Conservation (phyloP, 2,329 filamentous ascomycete genomes). For the Aspergillus tamarii region DNA sequence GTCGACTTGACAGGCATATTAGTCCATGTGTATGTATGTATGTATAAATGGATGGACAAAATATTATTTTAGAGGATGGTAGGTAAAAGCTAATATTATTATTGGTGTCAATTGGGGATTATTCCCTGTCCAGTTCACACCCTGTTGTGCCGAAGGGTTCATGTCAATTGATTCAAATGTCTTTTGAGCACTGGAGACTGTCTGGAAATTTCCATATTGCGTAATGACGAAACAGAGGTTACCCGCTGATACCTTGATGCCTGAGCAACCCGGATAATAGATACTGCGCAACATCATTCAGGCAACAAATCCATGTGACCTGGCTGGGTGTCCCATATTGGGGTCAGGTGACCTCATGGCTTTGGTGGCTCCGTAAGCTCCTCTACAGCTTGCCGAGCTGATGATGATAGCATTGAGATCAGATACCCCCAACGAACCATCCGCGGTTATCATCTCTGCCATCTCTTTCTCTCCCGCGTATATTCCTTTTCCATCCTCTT, state of each 20-base stretch:
- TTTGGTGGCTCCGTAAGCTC: slow-evolving; percentile 22
- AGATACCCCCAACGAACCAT: slow-evolving; percentile 22
- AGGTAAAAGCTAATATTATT: background rate
- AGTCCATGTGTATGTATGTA: no score
- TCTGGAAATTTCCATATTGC: slow-evolving; percentile 24
- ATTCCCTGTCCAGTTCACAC: background rate
- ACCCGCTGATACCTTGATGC: slow-evolving; percentile 21
- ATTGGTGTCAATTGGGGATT: background rate
- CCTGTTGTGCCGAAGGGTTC: background rate
- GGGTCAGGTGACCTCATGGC: slow-evolving; percentile 19
- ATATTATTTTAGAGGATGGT: background rate
- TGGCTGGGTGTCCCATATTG: slow-evolving; percentile 2
- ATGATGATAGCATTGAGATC: slow-evolving; percentile 16
- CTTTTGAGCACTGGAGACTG: background rate
- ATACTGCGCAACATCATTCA: slow-evolving; percentile 17
- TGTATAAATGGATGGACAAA: background rate
- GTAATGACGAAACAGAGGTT: slow-evolving; percentile 26
- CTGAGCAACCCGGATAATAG: slow-evolving; percentile 22
- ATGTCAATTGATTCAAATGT: background rate
- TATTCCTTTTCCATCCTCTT: slow-evolving; percentile 3
- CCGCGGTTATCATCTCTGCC: background rate
- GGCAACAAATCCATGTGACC: slow-evolving; percentile 23
- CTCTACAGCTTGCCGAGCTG: slow-evolving; percentile 33
- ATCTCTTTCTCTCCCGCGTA: slow-evolving; percentile 2
- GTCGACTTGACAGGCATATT: background rate